phyloP scores from a whole-genome alignment of 2,329 filamentous ascomycete genomes.

The Botrytis fabae region DNA sequence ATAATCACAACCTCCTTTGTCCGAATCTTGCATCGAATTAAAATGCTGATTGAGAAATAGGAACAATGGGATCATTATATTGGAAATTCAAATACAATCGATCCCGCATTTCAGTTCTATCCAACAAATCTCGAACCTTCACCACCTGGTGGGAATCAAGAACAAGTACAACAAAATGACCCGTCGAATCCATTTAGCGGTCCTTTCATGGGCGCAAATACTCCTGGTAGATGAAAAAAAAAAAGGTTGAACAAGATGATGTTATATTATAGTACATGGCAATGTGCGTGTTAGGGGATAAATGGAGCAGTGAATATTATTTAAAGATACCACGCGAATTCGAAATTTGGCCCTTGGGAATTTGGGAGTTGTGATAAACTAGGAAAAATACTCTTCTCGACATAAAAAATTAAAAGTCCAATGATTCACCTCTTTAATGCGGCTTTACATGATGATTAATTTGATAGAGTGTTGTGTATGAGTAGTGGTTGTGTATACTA shows the following conservation, averaged over 20 bases:
- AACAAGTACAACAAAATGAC: conserved; percentile 6
- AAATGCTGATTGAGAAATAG: conserved; percentile 42
- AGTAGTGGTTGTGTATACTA: not conserved
- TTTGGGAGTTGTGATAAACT: not conserved
- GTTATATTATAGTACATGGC: not conserved
- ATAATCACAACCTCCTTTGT: conserved; percentile 11
- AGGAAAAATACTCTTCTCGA: not conserved
- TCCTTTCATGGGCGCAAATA: conserved; percentile 42
- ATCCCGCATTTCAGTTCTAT: conserved; percentile 40
- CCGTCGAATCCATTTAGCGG: conserved; percentile 33
- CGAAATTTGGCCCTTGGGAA: not conserved
- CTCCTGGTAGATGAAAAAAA: conserved; percentile 35
- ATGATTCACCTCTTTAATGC: not conserved
- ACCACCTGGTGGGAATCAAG: conserved; percentile 27
- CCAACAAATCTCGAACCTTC: conserved; percentile 32
- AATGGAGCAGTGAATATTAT: not conserved
- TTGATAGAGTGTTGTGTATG: not conserved
- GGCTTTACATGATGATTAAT: not conserved
- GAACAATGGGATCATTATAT: conserved; percentile 70
- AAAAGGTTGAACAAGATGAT: not conserved
- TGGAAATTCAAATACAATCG: conserved; percentile 51
- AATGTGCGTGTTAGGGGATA: not conserved
- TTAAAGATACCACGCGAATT: not conserved
- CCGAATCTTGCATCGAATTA: not conserved
- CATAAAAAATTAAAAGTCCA: not conserved